Base-by-base conservation (phyloP, 371 early-diverging fungal species). In the Gilbertella persicaria region DNA sequence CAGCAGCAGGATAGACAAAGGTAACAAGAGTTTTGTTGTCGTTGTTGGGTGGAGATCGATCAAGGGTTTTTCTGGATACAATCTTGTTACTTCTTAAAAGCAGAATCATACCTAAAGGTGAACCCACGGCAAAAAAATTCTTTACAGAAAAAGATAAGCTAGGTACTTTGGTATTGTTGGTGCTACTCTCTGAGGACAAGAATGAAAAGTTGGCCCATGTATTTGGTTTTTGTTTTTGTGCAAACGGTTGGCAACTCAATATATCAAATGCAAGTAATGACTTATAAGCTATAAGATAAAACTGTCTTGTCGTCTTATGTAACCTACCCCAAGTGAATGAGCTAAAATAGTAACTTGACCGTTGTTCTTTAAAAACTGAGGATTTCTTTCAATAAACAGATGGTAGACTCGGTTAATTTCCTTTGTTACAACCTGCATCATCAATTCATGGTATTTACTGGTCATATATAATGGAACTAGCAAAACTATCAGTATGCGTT, bases 391-490 rank as follows among this genome's bases (percentile, higher is more conserved):
- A 42, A 82, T 69, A 61, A 87, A 94, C 6, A 83, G 60, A 13
- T 64, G 50, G 58, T 93, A 93, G 0, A 92, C 86, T 5, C 87
- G 72, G 59, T 93, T 94, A 41, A 89, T 64, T 61, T 93, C 93
- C 6, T 72, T 71, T 5, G 89, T 78, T 14, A 93, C 88, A 19
- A 85, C 80, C 42, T 73, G 70, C 35, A 90, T 79, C 90, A 94
- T 92, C 53, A 86, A 79, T 44, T 88, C 86, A 16, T 91, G 85
- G 54, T 90, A 90, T 62, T 70, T 84, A 7, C 85, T 89, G 0
- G 91, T 91, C 86, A 93, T 83, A 48, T 94, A 94, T 0, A 92
- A 64, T 12, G 91, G 76, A 6, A 94, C 91, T 91, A 24, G 43
- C 17, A 29, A 23, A n/a, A n/a, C n/a, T n/a, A n/a, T n/a, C n/a